These are phyloP conservation scores for Balansia obtecta DNA, from an alignment of 2,329 filamentous ascomycete species.

Conservation along the genomic window DNA sequence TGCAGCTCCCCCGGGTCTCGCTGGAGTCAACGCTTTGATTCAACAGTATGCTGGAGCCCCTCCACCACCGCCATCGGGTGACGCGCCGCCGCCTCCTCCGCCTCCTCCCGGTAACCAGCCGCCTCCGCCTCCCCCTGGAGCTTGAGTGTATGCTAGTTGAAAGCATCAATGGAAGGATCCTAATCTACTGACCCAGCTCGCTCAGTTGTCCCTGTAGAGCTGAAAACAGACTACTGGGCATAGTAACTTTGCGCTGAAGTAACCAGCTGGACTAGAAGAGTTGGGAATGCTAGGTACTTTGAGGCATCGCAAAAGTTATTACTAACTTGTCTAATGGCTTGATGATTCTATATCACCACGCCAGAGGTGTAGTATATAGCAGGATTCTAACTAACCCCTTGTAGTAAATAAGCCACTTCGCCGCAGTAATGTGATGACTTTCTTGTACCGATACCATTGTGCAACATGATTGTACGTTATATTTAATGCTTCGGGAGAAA, in stretches of 20 bases:
- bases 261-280: background rate
- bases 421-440: background rate
- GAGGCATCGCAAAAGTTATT: background rate
- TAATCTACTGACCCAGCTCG: background rate
- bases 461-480: background rate
- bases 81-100: constrained; percentile 39
- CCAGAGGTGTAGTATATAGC: background rate
- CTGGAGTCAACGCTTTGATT: constrained; percentile 52
- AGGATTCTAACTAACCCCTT: background rate
- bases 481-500: background rate
- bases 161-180: background rate
- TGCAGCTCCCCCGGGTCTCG: constrained; percentile 40
- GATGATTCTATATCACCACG: background rate
- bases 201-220: too few relatives aligned
- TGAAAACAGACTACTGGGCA: background rate
- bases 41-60: constrained; percentile 51
- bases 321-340: background rate
- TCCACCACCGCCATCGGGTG: constrained; percentile 46
- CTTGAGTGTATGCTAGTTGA: constrained; percentile 16
- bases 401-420: constrained; percentile 1
- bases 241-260: background rate
- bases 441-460: background rate
- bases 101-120: constrained; percentile 52
- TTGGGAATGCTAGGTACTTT: background rate
- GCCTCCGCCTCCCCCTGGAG: constrained; percentile 48